Base-by-base conservation (phyloP, 768 basidiomycete species). In the Cubamyces lactineus region DNA sequence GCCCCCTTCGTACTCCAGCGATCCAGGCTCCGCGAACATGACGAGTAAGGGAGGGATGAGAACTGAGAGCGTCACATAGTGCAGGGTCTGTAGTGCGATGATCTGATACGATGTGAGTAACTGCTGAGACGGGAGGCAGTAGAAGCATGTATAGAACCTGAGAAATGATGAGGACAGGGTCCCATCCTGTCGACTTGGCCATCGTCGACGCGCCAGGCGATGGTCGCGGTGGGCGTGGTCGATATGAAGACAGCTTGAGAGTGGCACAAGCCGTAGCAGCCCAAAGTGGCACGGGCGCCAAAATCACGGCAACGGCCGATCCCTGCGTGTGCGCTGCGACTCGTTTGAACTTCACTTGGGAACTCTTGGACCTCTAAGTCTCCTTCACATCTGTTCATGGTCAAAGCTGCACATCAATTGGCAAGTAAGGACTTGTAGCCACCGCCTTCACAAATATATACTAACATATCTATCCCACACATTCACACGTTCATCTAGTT, bases 21-120 rank as follows among this genome's bases (percentile, higher is more conserved):
- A 84, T 49, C 76, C 78, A n/a, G 84, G 79, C 60, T 92, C 88
- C 0, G 94, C 91, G 71, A 96, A 88, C 21, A 87, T 47, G 21
- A 80, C 72, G 24, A 98, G 85, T 26, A 96, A 71, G 15, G 92
- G 89, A 5, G 97, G 96, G 23, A 90, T 79, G 62, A 97, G 78
- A 61, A 97, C 63, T 24, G 89, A 86, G 61, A 98, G 84, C 15
- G 92, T 90, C 61, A 99, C 79, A 76, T 99, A 98, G 77, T 98
- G 97, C 38, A 98, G 76, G 0, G 94, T 87, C 77, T 98, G 96
- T 71, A 98, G 81, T 8, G 92, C 86, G 64, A 99, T 84, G 68
- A 99, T 98, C 94, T 99, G 49, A 62, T 54, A 26, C 43, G 28
- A 39, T 30, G 38, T 51, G 19, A 38, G 24, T 2, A 9, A 2